Evolutionary conservation across 2,329 filamentous ascomycete genomes (phyloP), one percentile per base, ranked within the genome.

Genomic region (Piedraia hortae): DNA sequence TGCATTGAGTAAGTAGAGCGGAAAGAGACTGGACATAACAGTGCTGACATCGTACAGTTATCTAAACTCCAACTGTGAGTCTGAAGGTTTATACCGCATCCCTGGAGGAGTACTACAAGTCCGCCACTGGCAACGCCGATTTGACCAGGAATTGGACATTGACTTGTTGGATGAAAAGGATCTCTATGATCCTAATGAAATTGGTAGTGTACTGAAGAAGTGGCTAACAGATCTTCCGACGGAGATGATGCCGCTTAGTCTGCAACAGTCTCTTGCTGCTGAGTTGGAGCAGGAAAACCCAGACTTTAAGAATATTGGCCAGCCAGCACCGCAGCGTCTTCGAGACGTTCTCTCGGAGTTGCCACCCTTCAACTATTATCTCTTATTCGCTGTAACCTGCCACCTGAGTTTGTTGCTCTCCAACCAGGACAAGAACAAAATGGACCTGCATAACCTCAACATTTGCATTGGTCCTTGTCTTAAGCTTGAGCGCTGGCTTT

Each of bases 381-480:
- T 93, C 8, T 64, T 93, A 4, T 93, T 93, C 43, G 82, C 82
- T 36, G 90, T 91, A 35, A 93, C 82, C 15, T 91, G 82, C 46
- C 82, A 93, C 38, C 65, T 93, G 21, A 90, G 78, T 36, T 59
- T 91, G 12, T 59, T 93, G 6, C 66, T 90, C 34, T 78, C 75
- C 1, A 82, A 89, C 44, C 72, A 78, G 12, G 75, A 88, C 31
- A 80, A 82, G 53, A 93, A 91, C 59, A 90, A 89, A 52, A 93
- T 93, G 82, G 77, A 89, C 41, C 90, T 82, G 42, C 67, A 75
- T 39, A 91, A 91, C 33, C 54, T 93, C 12, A 89, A 78, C 48
- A 89, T 91, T 35, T 93, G 82, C 50, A 91, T 91, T 46, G 78
- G 90, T 45, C 82, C 82, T 3, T 89, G 78, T 45, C 77, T 93